A percentile compares a stretch with the other conserved stretches of the same genome.
Conservation (phyloP, 208 protist species). For the Crithidia bombi region DNA sequence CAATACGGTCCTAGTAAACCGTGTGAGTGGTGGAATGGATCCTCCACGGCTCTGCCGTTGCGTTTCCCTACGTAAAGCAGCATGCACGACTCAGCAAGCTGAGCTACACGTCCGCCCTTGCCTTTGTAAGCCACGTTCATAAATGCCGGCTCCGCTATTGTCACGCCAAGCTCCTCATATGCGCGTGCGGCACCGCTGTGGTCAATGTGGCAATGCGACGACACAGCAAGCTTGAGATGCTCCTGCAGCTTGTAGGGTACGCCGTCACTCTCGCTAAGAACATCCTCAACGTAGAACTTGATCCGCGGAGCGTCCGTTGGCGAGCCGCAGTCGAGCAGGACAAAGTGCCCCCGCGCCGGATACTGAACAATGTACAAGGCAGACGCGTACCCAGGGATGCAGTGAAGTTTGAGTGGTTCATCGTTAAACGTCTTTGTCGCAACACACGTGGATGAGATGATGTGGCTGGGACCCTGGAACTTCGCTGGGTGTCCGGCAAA, state of each 20-base stretch:
- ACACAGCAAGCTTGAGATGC: constrained; percentile 40
- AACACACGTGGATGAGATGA: constrained; percentile 42
- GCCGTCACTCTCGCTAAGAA: constrained; percentile 25
- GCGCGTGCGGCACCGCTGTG: constrained; percentile 42
- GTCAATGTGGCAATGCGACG: constrained; percentile 57
- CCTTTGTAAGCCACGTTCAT: constrained; percentile 40
- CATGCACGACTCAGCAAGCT: constrained; percentile 43
- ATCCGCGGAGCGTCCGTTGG: constrained; percentile 46
- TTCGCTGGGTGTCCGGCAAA: constrained; percentile 41
- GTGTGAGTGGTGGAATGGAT: constrained; percentile 36
- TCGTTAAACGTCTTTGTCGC: constrained; percentile 16
- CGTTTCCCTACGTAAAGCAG: constrained; percentile 33
- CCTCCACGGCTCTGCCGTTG: constrained; percentile 35
- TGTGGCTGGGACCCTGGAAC: constrained; percentile 26
- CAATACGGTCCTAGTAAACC: constrained; percentile 46
- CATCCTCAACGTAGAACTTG: constrained; percentile 51
- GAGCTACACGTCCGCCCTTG: constrained; percentile 17
- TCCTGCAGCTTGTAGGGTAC: constrained; percentile 29
- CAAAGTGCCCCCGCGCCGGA: constrained; percentile 29
- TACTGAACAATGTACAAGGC: constrained; percentile 54
- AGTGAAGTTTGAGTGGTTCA: constrained; percentile 49
- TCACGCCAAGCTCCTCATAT: constrained; percentile 35
- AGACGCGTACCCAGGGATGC: constrained; percentile 46
- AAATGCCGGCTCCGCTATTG: constrained; percentile 30
- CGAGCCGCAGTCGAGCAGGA: constrained; percentile 55